Conservation (phyloP, 495 filamentous ascomycete species). For the Penicillium paradoxum region DNA sequence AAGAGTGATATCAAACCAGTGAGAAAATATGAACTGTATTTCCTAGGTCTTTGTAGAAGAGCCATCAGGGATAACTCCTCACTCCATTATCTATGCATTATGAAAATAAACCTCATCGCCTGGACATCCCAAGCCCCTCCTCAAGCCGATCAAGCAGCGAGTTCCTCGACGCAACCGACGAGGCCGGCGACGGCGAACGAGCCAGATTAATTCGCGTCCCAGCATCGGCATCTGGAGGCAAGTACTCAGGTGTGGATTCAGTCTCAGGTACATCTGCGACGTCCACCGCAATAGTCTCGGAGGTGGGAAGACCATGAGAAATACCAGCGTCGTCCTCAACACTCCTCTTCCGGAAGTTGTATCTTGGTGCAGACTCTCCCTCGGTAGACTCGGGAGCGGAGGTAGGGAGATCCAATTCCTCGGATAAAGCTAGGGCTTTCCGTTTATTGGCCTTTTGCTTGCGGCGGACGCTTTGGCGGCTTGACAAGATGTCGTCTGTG, state of each 20-base stretch:
- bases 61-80: not conserved
- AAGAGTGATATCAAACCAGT: too few relatives aligned
- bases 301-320: not conserved
- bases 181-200: constrained; percentile 18
- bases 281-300: not conserved
- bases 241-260: not conserved
- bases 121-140: constrained; percentile 11
- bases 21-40: not conserved
- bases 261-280: not conserved
- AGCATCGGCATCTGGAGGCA: not conserved
- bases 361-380: too few relatives aligned
- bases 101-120: not conserved
- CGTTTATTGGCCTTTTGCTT: not conserved
- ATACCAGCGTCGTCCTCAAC: not conserved
- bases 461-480: not conserved
- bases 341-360: too few relatives aligned
- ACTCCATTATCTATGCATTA: not conserved
- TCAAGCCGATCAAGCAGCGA: constrained; percentile 27
- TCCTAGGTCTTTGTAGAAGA: not conserved
- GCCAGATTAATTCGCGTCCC: not conserved
- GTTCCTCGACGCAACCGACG: constrained; percentile 23
- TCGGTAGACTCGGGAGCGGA: not conserved
- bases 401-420: not conserved
- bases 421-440: not conserved
- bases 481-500: not conserved